Conservation (phyloP, 2,329 filamentous ascomycete species). For the Aspergillus sp. region DNA sequence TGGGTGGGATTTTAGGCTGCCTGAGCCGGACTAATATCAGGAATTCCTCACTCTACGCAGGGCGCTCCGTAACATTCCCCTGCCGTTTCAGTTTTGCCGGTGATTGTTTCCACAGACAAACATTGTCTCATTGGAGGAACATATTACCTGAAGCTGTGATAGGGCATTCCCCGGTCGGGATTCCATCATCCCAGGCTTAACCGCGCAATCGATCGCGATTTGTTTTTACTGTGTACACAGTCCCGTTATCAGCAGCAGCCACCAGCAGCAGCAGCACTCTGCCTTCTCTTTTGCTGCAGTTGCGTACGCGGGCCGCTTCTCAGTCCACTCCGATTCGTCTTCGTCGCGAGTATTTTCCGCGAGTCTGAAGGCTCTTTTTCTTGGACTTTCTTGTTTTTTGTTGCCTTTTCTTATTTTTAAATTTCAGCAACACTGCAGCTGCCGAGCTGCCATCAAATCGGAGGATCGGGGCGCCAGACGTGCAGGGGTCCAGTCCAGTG, state of each 20-base stretch:
- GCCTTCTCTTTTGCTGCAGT: background rate
- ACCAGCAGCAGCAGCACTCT: background rate
- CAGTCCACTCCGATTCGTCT: slow-evolving; percentile 5
- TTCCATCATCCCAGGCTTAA: background rate
- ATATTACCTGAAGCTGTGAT: background rate
- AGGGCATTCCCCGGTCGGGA: background rate
- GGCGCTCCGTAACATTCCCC: slow-evolving; percentile 1
- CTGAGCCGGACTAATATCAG: background rate
- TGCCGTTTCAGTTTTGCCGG: background rate
- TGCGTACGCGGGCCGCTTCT: background rate
- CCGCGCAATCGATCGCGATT: slow-evolving; percentile 6
- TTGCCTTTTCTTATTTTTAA: background rate
- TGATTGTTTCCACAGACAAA: too few species aligned
- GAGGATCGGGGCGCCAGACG: slow-evolving; percentile 6
- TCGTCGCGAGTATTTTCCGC: background rate
- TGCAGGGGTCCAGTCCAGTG: slow-evolving; percentile 14
- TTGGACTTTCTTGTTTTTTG: background rate
- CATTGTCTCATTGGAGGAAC: background rate
- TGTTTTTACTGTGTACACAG: background rate
- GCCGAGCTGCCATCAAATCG: background rate
- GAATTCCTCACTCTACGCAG: background rate
- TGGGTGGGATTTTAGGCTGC: background rate
- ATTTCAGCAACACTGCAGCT: background rate
- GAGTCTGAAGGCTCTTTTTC: background rate
- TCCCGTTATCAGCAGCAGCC: slow-evolving; percentile 1